A percentile compares a stretch with the other conserved stretches of the same genome.
Evolutionary conservation across 2,329 filamentous ascomycete species (phyloP).

Genomic region (Septoria petroselini): DNA sequence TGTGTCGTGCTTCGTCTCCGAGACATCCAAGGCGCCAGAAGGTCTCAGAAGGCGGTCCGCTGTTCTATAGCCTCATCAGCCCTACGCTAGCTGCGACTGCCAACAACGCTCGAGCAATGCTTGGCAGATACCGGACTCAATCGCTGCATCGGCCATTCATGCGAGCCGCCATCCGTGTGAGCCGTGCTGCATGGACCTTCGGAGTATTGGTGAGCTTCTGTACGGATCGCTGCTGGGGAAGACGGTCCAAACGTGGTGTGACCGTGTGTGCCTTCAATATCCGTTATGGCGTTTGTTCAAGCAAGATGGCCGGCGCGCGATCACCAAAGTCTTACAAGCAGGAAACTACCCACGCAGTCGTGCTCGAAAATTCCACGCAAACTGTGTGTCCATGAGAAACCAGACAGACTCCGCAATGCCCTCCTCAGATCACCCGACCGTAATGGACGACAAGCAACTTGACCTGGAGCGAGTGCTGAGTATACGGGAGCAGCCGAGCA

Average conservation of each 20-base stretch:
- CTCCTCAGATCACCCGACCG: neutral
- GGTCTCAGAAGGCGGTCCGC: constrained; percentile 2
- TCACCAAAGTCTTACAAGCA: neutral
- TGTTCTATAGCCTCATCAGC: neutral
- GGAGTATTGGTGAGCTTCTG: too few species aligned
- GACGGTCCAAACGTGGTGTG: too few species aligned
- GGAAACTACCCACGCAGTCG: neutral
- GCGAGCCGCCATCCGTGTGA: neutral
- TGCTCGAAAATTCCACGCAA: neutral
- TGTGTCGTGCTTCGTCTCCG: neutral
- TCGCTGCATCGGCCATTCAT: too few species aligned
- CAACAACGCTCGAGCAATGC: neutral
- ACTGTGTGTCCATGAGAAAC: neutral
- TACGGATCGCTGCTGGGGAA: too few species aligned
- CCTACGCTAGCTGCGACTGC: neutral
- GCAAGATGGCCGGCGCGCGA: neutral
- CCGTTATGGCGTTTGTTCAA: neutral
- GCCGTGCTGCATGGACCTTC: neutral
- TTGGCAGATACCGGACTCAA: too few species aligned
- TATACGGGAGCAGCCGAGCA: neutral
- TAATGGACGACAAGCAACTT: neutral
- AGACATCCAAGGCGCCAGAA: constrained; percentile 2
- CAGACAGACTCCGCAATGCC: neutral
- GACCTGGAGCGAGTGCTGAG: neutral
- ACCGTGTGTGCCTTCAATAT: neutral